phyloP scores from a whole-genome alignment of 2,329 filamentous ascomycete genomes.

The Colletotrichum sp. region DNA sequence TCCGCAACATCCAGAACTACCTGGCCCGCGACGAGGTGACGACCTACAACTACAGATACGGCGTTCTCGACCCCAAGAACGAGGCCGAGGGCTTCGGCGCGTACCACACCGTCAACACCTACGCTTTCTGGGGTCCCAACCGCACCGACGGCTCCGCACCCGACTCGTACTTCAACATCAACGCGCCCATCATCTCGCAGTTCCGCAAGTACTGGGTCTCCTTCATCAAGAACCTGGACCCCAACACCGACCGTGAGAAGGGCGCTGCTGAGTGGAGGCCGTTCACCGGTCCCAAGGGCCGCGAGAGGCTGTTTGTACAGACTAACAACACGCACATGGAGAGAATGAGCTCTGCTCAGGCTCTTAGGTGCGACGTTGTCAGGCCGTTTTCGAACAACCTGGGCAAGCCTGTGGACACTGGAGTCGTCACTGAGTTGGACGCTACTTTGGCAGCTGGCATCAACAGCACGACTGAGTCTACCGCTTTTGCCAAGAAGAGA shows the following conservation, averaged over 20 bases:
- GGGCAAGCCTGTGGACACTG: constrained; percentile 11
- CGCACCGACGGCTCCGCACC: constrained; percentile 56
- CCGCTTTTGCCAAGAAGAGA: not conserved
- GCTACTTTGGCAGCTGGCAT: constrained; percentile 14
- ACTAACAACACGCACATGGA: constrained; percentile 47
- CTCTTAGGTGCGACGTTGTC: constrained; percentile 13
- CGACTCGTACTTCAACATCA: constrained; percentile 58
- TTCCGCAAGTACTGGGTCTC: constrained; percentile 77
- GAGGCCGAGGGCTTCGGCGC: constrained; percentile 64
- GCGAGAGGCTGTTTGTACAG: constrained; percentile 44
- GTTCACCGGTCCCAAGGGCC: constrained; percentile 36
- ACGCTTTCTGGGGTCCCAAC: constrained; percentile 70
- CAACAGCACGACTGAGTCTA: constrained; percentile 10
- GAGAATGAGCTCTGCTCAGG: constrained; percentile 31
- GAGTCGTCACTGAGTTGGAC: constrained; percentile 16
- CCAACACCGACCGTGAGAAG: constrained; percentile 56
- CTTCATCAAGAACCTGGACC: constrained; percentile 71
- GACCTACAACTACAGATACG: constrained; percentile 73
- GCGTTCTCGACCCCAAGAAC: constrained; percentile 64
- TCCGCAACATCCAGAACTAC: constrained; percentile 32
- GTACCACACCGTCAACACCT: constrained; percentile 69
- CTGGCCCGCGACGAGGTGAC: constrained; percentile 35
- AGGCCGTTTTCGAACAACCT: constrained; percentile 12
- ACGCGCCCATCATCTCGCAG: constrained; percentile 61
- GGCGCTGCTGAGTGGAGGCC: constrained; percentile 57